phyloP scores from a whole-genome alignment of 176 grass and related monocot species.

The Rhynchospora pubera region DNA sequence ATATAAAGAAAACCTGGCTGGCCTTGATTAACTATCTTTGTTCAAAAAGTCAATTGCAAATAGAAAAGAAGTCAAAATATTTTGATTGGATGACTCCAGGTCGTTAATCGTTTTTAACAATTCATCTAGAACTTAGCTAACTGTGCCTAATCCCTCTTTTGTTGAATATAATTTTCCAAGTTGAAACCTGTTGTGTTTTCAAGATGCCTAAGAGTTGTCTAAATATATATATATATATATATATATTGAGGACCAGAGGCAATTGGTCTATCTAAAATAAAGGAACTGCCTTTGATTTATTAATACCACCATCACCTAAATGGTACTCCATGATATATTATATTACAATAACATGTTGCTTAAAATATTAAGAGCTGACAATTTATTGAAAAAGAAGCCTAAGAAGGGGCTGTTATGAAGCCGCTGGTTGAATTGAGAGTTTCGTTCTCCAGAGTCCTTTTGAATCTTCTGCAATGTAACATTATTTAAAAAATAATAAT shows the following conservation, averaged over 20 bases:
- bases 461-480: no score
- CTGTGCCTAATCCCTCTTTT: not conserved
- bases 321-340: not conserved
- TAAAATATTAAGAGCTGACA: not conserved
- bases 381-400: not conserved
- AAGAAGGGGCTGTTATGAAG: not conserved
- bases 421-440: not conserved
- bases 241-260: not conserved
- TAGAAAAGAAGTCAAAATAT: not conserved
- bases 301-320: not conserved
- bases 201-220: not conserved
- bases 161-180: not conserved
- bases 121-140: not conserved
- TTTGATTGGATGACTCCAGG: not conserved
- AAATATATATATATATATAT: not conserved
- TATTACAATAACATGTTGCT: not conserved
- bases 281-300: not conserved
- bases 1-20: not conserved
- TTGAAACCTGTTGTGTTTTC: not conserved
- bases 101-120: not conserved
- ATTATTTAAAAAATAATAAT: no score
- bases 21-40: not conserved
- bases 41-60: not conserved
- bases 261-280: not conserved
- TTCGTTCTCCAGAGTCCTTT: not conserved